Conservation (phyloP, 345 rosid genomes). For the Aquilaria sinensis region DNA sequence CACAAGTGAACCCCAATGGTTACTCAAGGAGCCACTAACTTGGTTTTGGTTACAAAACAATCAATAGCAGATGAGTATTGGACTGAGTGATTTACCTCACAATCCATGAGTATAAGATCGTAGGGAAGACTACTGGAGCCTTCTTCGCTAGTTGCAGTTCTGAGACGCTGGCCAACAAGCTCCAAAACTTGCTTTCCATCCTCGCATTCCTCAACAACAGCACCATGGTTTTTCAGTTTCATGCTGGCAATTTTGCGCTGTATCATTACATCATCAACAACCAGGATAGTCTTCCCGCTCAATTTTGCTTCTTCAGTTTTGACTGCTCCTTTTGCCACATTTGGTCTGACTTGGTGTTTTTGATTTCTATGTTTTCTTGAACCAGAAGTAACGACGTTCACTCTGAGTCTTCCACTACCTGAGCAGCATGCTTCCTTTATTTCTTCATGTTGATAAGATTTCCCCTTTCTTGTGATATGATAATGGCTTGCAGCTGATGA, state of each 20-base stretch:
- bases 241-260: conserved; percentile 13
- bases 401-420: neutral
- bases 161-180: conserved; percentile 25
- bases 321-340: neutral
- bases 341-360: conserved; percentile 2
- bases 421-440: conserved; percentile 19
- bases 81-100: conserved; percentile 37
- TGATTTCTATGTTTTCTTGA: conserved; percentile 10
- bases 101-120: conserved; percentile 76
- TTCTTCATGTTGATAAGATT: conserved; percentile 8
- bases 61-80: neutral
- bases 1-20: neutral
- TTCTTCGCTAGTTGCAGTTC: conserved; percentile 14
- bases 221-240: conserved; percentile 41
- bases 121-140: conserved; percentile 23
- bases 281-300: conserved; percentile 44
- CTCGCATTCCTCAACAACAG: conserved; percentile 31
- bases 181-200: conserved; percentile 52
- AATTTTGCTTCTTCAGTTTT: conserved; percentile 22
- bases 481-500: conserved; percentile 15
- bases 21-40: no score
- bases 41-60: neutral
- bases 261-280: conserved; percentile 45
- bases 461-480: neutral
- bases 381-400: neutral